Percentiles rank a stretch among this genome's conserved stretches.
These are phyloP conservation scores for Cutaneotrichosporon daszewskae DNA, from an alignment of 1,284 basidiomycete species.

Conservation along the genomic window DNA sequence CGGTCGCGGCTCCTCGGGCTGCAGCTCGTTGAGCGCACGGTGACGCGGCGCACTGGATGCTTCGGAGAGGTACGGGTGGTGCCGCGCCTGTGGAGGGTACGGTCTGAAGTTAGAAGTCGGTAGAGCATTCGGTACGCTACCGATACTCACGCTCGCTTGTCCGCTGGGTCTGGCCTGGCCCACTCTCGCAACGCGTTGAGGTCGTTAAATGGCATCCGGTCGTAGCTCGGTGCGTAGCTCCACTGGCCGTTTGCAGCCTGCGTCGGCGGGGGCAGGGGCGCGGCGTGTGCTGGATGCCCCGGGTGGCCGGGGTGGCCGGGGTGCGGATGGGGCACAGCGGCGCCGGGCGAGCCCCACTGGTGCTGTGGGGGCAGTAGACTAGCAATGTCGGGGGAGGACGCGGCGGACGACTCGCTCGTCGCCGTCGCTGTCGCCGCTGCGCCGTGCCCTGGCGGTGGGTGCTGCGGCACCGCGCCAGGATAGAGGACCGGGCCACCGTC, in stretches of 20 bases:
- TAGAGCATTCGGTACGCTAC: not conserved
- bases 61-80: conserved; percentile 1
- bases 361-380: conserved; percentile 1
- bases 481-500: not conserved
- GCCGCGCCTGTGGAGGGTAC: not conserved
- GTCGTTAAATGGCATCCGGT: not conserved
- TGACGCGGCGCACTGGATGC: not conserved
- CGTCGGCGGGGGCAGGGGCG: not conserved
- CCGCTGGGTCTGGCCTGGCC: not conserved
- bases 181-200: not conserved
- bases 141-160: not conserved
- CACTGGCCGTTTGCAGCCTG: not conserved
- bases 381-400: conserved; percentile 2
- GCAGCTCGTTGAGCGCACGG: not conserved
- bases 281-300: not conserved
- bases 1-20: not conserved
- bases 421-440: not conserved
- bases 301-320: not conserved
- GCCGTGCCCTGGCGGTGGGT: not conserved
- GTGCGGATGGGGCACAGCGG: not conserved
- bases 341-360: not conserved
- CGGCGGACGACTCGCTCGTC: not conserved
- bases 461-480: not conserved
- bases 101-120: not conserved
- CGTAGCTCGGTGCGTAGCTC: not conserved